These are phyloP conservation scores for Cunninghamia lanceolata DNA, from an alignment of 75 land plant species.

Conservation along the genomic window DNA sequence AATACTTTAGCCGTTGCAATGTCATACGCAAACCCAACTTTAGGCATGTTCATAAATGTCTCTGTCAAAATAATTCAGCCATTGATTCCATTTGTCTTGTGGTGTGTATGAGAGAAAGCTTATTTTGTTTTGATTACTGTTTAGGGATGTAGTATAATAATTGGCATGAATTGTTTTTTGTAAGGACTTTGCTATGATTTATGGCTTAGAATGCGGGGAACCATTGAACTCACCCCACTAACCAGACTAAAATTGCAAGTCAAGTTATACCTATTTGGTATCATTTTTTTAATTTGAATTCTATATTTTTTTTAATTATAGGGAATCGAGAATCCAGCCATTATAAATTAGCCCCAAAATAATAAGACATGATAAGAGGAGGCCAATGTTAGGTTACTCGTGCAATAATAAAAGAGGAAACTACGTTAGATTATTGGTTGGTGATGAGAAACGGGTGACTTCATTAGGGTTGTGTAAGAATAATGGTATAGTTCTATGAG, in stretches of 20 bases:
- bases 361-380: too few relatives aligned
- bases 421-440: too few relatives aligned
- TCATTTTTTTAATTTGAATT: neutral
- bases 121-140: neutral
- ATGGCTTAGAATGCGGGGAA: neutral
- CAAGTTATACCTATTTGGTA: neutral
- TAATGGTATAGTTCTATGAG: too few relatives aligned
- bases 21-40: neutral
- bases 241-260: neutral
- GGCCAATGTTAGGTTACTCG: too few relatives aligned
- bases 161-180: neutral
- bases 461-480: too few relatives aligned
- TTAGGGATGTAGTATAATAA: neutral
- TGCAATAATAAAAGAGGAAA: too few relatives aligned
- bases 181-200: neutral
- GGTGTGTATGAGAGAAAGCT: neutral
- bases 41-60: neutral
- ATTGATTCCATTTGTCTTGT: neutral
- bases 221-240: neutral
- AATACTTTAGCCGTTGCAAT: constrained; percentile 5
- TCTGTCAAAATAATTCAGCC: neutral
- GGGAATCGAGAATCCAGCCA: neutral
- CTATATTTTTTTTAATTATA: too few relatives aligned
- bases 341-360: neutral
- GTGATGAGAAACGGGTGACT: too few relatives aligned